Conservation (phyloP, 2,329 filamentous ascomycete genomes). For the Grosmannia serpens region DNA sequence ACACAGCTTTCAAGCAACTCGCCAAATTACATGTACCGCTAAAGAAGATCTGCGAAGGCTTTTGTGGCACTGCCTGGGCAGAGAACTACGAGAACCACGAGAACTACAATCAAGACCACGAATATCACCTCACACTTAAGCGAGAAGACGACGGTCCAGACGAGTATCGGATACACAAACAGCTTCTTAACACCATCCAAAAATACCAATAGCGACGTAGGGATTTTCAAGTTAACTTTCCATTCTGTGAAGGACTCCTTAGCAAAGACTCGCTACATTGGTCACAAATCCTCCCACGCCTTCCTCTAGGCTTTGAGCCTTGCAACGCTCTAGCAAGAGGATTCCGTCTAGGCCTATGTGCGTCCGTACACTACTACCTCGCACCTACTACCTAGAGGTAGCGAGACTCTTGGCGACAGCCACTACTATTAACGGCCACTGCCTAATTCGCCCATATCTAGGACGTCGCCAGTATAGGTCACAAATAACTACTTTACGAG, state of each 20-base stretch:
- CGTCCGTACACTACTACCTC: background rate
- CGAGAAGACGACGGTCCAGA: slow-evolving; percentile 4
- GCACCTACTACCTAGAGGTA: background rate
- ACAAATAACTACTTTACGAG: background rate
- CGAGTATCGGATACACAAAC: background rate
- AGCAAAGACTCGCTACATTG: background rate
- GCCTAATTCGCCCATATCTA: slow-evolving; percentile 37
- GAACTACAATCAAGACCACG: background rate
- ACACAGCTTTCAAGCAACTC: background rate
- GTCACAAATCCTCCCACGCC: background rate
- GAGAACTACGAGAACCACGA: background rate
- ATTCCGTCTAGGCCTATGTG: background rate
- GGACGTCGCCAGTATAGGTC: slow-evolving; percentile 21
- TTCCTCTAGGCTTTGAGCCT: background rate
- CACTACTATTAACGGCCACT: slow-evolving; percentile 26
- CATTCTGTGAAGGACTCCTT: background rate
- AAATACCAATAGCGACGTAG: background rate
- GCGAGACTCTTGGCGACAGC: background rate
- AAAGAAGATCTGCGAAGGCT: slow-evolving; percentile 3
- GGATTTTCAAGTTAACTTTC: background rate
- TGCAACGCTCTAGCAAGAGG: slow-evolving; percentile 1
- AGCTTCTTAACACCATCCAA: background rate
- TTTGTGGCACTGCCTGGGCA: slow-evolving; percentile 3
- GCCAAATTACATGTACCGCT: background rate
- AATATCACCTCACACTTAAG: background rate